Percentiles rank a stretch among this genome's conserved stretches.
phyloP scores from a whole-genome alignment of 768 basidiomycete species.

The Leccinum aurantiacum region DNA sequence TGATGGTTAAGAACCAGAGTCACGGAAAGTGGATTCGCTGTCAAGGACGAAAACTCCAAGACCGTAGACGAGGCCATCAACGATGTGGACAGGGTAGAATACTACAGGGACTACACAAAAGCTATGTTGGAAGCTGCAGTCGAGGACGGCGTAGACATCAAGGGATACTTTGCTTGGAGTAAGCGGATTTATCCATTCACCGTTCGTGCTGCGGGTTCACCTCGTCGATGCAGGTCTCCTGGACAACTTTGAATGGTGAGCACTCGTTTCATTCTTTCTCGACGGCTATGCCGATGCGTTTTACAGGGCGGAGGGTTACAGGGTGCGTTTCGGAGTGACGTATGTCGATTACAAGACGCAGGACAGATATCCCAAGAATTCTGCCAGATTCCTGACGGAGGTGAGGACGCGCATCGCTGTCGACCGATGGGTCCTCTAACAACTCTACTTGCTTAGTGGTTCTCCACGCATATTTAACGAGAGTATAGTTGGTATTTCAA shows the following conservation, averaged over 20 bases:
- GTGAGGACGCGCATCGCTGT: slow-evolving; percentile 30
- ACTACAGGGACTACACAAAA: slow-evolving; percentile 61
- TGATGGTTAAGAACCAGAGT: too few relatives aligned
- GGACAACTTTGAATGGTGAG: slow-evolving; percentile 71
- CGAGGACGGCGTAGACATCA: slow-evolving; percentile 67
- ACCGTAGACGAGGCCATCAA: slow-evolving; percentile 55
- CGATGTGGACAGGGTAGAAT: slow-evolving; percentile 64
- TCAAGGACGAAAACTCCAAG: slow-evolving; percentile 60
- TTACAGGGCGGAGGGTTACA: slow-evolving; percentile 62
- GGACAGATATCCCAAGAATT: slow-evolving; percentile 65
- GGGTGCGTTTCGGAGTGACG: slow-evolving; percentile 69
- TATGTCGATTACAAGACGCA: slow-evolving; percentile 75
- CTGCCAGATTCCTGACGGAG: slow-evolving; percentile 58
- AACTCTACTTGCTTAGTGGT: slow-evolving; percentile 1
- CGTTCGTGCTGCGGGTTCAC: neutral
- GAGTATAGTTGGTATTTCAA: neutral
- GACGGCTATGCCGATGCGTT: neutral
- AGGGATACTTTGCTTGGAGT: slow-evolving; percentile 76
- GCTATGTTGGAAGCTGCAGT: slow-evolving; percentile 56
- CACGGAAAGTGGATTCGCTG: slow-evolving; percentile 76
- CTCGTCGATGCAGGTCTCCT: slow-evolving; percentile 49
- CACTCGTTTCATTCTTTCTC: neutral
- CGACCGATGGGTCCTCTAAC: neutral
- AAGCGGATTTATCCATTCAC: slow-evolving; percentile 22
- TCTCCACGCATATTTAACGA: slow-evolving; percentile 1